Evolutionary conservation across 2,329 filamentous ascomycete genomes (phyloP).

Genomic region (Monosporascus ibericus): DNA sequence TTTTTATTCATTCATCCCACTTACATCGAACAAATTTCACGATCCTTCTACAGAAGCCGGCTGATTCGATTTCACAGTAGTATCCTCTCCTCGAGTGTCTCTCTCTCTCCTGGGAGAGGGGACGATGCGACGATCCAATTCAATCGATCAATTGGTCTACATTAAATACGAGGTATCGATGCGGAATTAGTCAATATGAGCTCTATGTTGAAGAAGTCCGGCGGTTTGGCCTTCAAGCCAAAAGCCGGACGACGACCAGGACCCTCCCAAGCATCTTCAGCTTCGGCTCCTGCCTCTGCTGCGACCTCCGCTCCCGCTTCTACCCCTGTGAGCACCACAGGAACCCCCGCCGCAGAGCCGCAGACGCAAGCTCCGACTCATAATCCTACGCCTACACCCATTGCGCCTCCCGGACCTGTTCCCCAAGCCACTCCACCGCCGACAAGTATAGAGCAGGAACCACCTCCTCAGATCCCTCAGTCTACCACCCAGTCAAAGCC

Average conservation of each 20-base stretch:
- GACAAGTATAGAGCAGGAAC: not conserved
- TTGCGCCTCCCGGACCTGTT: constrained; percentile 1
- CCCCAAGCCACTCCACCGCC: constrained; percentile 1
- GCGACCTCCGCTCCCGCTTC: constrained; percentile 6
- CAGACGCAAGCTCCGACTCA: constrained; percentile 14
- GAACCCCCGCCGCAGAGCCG: constrained; percentile 17
- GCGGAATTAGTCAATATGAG: constrained; percentile 39
- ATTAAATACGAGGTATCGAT: constrained; percentile 8
- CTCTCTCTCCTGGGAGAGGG: not conserved
- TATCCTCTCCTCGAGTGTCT: no score
- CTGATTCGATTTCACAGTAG: no score
- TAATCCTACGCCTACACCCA: constrained; percentile 10
- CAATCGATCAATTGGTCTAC: constrained; percentile 1
- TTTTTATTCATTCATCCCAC: no score
- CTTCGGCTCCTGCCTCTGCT: constrained; percentile 14
- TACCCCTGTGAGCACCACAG: constrained; percentile 14
- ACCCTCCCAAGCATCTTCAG: constrained; percentile 25
- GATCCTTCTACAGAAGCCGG: no score
- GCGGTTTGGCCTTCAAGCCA: constrained; percentile 60
- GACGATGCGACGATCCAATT: not conserved
- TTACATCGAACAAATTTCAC: no score
- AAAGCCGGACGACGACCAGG: constrained; percentile 55
- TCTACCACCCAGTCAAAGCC: not conserved
- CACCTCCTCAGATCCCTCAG: not conserved
- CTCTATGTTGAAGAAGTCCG: constrained; percentile 63